Conservation (phyloP, 257 asterid species). For the Primulina huaijiensis region DNA sequence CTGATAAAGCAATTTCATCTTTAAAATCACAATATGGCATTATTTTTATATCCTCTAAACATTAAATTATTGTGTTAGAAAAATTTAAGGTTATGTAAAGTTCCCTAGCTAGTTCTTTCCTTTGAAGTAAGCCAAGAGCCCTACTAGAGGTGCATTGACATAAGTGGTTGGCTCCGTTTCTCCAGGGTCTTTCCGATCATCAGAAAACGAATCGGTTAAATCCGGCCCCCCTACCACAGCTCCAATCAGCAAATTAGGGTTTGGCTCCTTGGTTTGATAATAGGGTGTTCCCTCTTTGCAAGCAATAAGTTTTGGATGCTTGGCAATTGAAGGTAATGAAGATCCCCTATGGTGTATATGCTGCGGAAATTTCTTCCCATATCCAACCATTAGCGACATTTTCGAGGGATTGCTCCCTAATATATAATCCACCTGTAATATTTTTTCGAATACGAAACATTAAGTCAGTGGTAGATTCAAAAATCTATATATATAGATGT, state of each 20-base stretch:
- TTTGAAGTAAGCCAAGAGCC: slow-evolving; percentile 41
- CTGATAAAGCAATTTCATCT: no score
- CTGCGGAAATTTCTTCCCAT: slow-evolving; percentile 36
- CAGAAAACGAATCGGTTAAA: slow-evolving; percentile 29
- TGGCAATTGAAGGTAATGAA: slow-evolving; percentile 35
- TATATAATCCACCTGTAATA: slow-evolving; percentile 43
- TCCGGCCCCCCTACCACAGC: slow-evolving; percentile 42
- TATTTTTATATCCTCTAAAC: no score
- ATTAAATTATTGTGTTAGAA: no score
- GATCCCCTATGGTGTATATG: slow-evolving; percentile 55
- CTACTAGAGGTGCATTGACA: slow-evolving; percentile 48
- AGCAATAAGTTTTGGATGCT: slow-evolving; percentile 28
- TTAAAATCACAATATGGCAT: no score
- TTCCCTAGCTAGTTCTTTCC: not conserved
- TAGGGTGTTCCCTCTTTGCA: slow-evolving; percentile 42
- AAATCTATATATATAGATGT: no score
- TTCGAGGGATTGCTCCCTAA: slow-evolving; percentile 43
- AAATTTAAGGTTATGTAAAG: no score
- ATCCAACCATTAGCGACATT: slow-evolving; percentile 53
- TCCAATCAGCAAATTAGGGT: slow-evolving; percentile 38
- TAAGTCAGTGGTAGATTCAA: no score
- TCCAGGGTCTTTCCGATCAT: slow-evolving; percentile 30
- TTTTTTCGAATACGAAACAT: no score
- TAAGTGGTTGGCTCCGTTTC: slow-evolving; percentile 48
- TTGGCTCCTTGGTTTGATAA: slow-evolving; percentile 31